phyloP scores from a whole-genome alignment of 257 asterid genomes.

The Solanum gracilifrons region DNA sequence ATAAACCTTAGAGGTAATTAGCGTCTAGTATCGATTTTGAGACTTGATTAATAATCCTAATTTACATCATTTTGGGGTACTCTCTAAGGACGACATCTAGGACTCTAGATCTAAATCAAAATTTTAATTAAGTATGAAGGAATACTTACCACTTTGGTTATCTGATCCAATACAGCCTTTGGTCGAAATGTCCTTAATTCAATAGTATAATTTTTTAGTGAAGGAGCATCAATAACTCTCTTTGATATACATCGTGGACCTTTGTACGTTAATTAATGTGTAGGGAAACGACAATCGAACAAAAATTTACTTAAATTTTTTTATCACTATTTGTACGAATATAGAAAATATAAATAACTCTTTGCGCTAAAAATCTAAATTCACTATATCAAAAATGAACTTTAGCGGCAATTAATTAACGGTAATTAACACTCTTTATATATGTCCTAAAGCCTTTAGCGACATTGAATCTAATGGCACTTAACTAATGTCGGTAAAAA shows the following conservation, averaged over 20 bases:
- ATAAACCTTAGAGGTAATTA: neutral
- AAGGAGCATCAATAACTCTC: neutral
- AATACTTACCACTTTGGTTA: neutral
- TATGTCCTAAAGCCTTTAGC: no score
- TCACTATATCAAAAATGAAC: no score
- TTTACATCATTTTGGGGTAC: neutral
- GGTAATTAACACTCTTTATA: no score
- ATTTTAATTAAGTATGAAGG: accelerated
- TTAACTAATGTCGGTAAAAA: no score
- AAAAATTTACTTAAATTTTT: neutral
- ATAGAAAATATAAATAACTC: neutral
- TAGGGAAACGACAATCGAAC: neutral
- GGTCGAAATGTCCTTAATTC: neutral
- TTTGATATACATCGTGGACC: no score
- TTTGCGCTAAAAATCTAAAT: no score
- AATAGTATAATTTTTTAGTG: no score
- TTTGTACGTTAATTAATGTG: neutral
- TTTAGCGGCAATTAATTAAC: no score
- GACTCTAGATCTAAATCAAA: neutral
- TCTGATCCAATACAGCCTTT: no score
- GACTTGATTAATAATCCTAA: neutral
- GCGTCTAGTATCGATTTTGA: neutral
- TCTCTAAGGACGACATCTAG: neutral
- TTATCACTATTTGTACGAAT: no score
- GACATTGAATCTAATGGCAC: no score